Conservation (phyloP, 495 filamentous ascomycete genomes). For the Xylona heveae region DNA sequence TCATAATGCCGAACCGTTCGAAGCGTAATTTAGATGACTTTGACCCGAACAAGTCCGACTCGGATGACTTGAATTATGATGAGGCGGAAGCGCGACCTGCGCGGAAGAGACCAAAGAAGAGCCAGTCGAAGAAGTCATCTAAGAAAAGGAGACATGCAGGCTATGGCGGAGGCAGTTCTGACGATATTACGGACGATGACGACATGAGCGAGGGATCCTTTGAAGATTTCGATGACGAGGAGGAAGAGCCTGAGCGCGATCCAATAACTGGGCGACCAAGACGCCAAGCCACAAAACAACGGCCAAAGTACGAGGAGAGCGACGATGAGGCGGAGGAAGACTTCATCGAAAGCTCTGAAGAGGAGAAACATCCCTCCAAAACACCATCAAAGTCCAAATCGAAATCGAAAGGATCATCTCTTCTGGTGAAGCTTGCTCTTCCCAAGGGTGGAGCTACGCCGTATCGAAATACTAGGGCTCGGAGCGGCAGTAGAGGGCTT, state of each 20-base stretch:
- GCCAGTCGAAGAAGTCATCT: conserved; percentile 19
- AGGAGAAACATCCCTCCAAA: conserved; percentile 1
- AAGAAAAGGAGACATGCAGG: conserved; percentile 25
- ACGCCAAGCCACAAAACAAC: conserved; percentile 35
- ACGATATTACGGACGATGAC: conserved; percentile 41
- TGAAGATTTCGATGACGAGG: conserved; percentile 31
- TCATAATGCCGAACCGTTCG: conserved; percentile 3
- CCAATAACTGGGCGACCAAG: conserved; percentile 48
- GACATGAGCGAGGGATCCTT: conserved; percentile 38
- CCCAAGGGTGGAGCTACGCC: conserved; percentile 6
- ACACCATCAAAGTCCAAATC: conserved; percentile 8
- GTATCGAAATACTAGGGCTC: conserved; percentile 18
- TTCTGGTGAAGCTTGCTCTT: conserved; percentile 16
- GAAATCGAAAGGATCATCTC: conserved; percentile 4
- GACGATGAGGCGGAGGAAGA: conserved; percentile 13
- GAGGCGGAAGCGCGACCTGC: conserved; percentile 10
- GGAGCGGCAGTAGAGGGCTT: conserved; percentile 20
- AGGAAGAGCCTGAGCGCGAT: conserved; percentile 40
- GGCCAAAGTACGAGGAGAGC: conserved; percentile 21
- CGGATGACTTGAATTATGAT: conserved; percentile 62
- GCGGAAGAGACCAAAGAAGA: conserved; percentile 21
- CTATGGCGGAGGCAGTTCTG: conserved; percentile 36
- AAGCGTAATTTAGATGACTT: conserved; percentile 59
- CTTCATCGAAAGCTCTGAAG: conserved; percentile 2
- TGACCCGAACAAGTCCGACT: conserved; percentile 67